Percentiles rank a stretch among this genome's conserved stretches.
These are phyloP conservation scores for Aspergillus brasiliensis DNA, from an alignment of 2,329 filamentous ascomycete species.

Conservation along the genomic window DNA sequence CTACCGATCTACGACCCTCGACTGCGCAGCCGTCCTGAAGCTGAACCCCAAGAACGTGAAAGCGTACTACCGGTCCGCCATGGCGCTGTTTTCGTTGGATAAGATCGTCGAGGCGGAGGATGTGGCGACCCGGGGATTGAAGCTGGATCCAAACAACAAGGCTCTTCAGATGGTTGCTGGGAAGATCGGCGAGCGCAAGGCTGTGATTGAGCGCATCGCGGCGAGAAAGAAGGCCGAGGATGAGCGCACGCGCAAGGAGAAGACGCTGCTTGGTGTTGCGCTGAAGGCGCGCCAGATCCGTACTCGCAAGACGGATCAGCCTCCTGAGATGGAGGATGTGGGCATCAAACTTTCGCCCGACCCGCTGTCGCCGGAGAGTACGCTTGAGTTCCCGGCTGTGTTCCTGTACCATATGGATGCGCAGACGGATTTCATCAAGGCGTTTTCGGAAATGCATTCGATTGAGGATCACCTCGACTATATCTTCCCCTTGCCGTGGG, in stretches of 20 bases:
- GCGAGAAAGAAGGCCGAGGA: slow-evolving; percentile 57
- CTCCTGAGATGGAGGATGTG: slow-evolving; percentile 88
- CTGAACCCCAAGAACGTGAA: slow-evolving; percentile 83
- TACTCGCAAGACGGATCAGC: slow-evolving; percentile 65
- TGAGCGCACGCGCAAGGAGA: slow-evolving; percentile 54
- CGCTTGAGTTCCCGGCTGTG: slow-evolving; percentile 74
- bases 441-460: slow-evolving; percentile 74
- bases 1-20: slow-evolving; percentile 80
- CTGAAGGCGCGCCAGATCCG: slow-evolving; percentile 70
- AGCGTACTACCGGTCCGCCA: slow-evolving; percentile 82
- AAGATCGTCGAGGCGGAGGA: slow-evolving; percentile 80
- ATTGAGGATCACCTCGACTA: slow-evolving; percentile 79
- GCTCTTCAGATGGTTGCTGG: slow-evolving; percentile 63
- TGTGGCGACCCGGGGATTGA: slow-evolving; percentile 72
- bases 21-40: slow-evolving; percentile 77
- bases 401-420: slow-evolving; percentile 81
- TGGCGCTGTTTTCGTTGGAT: slow-evolving; percentile 76
- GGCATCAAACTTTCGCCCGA: slow-evolving; percentile 69
- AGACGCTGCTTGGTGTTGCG: slow-evolving; percentile 64
- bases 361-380: slow-evolving; percentile 70
- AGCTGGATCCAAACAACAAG: slow-evolving; percentile 69
- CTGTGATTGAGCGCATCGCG: slow-evolving; percentile 58
- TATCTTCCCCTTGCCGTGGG: slow-evolving; percentile 88
- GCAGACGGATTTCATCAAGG: slow-evolving; percentile 89
- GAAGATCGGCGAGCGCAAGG: slow-evolving; percentile 65